These are phyloP conservation scores for Seminavis robusta DNA, from an alignment of 108 stramenopile species.

Conservation along the genomic window DNA sequence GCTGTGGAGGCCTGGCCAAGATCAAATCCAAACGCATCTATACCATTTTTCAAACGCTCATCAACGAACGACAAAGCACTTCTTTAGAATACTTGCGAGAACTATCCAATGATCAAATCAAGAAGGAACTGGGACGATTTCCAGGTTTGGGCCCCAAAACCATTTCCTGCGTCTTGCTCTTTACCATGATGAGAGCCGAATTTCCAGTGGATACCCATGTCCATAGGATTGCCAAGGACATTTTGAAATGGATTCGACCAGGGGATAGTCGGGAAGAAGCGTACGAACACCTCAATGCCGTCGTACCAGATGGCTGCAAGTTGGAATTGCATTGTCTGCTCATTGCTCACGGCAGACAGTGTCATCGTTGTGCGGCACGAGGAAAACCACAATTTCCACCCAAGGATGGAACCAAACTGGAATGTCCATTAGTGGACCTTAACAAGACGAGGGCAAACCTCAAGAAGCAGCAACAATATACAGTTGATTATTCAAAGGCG, in stretches of 20 bases:
- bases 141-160: constrained; percentile 82
- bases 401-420: constrained; percentile 46
- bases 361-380: constrained; percentile 65
- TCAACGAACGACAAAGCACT: constrained; percentile 50
- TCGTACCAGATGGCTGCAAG: constrained; percentile 51
- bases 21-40: constrained; percentile 57
- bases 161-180: constrained; percentile 76
- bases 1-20: constrained; percentile 62
- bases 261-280: constrained; percentile 45
- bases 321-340: constrained; percentile 73
- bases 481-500: not conserved
- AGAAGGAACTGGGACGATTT: constrained; percentile 57
- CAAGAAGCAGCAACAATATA: constrained; percentile 11
- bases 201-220: constrained; percentile 87
- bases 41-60: constrained; percentile 39
- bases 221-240: constrained; percentile 53
- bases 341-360: constrained; percentile 67
- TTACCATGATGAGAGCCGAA: constrained; percentile 63
- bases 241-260: constrained; percentile 48
- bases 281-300: constrained; percentile 61
- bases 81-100: constrained; percentile 63
- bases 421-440: constrained; percentile 53
- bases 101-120: constrained; percentile 43
- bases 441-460: too few species aligned
- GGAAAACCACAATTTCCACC: constrained; percentile 76